Evolutionary conservation across 169 alveolate genomes (phyloP).

Genomic region (Amoebophrya sp.): DNA sequence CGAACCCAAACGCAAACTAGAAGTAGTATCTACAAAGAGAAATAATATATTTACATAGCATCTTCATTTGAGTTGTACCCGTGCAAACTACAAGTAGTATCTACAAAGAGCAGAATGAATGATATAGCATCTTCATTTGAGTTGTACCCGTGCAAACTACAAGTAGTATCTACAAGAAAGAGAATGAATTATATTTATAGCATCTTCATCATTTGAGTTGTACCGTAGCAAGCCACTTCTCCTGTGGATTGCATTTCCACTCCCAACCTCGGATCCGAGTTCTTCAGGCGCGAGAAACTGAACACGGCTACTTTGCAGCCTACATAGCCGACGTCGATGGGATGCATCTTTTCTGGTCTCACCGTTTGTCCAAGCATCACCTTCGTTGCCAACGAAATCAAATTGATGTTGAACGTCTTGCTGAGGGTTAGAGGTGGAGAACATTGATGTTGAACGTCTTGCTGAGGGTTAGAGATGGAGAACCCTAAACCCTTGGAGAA

Average conservation of each 20-base stretch:
- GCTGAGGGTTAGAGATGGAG: too few relatives aligned
- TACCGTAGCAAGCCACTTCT: constrained; percentile 58
- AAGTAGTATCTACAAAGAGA: neutral
- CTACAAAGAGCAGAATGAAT: neutral
- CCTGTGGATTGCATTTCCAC: constrained; percentile 83
- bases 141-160: too few relatives aligned
- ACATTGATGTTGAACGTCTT: constrained; percentile 66
- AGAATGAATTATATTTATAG: neutral
- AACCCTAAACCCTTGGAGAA: too few relatives aligned
- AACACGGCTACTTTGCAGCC: constrained; percentile 75
- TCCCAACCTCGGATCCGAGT: constrained; percentile 75
- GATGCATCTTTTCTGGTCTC: constrained; percentile 59
- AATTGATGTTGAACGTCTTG: constrained; percentile 65
- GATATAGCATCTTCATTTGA: neutral
- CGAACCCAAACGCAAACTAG: neutral
- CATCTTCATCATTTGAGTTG: neutral
- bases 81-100: neutral
- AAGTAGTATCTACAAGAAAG: neutral
- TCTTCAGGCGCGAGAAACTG: constrained; percentile 69
- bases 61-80: neutral
- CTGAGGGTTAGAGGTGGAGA: too few relatives aligned
- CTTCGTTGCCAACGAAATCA: constrained; percentile 73
- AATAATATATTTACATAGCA: neutral
- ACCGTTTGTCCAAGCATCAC: constrained; percentile 67
- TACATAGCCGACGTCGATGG: constrained; percentile 71